Evolutionary conservation across 768 basidiomycete genomes (phyloP).

Genomic region (Tricholoma sp.): DNA sequence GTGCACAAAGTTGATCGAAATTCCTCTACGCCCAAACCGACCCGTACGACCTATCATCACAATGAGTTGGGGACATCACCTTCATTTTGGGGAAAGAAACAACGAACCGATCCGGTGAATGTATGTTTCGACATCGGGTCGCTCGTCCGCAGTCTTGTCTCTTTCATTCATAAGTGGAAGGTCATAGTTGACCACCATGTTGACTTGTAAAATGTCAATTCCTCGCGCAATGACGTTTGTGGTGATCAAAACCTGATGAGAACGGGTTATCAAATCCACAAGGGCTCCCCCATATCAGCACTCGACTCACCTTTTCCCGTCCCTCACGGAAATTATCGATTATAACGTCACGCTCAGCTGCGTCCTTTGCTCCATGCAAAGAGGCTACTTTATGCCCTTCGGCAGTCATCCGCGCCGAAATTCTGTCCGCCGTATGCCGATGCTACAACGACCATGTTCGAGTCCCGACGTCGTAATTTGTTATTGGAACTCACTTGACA

Average conservation of each 20-base stretch:
- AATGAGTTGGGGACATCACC: background rate
- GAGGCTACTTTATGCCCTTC: slow-evolving; percentile 98
- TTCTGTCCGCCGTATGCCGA: slow-evolving; percentile 88
- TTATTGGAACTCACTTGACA: slow-evolving; percentile 60
- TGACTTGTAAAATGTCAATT: slow-evolving; percentile 98
- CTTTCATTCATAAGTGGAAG: slow-evolving; percentile 82
- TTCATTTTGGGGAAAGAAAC: background rate
- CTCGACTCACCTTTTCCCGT: slow-evolving; percentile 70
- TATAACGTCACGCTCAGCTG: slow-evolving; percentile 80
- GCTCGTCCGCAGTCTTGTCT: slow-evolving; percentile 42
- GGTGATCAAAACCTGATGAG: slow-evolving; percentile 69
- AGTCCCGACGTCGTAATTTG: background rate
- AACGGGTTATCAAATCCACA: background rate
- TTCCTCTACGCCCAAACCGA: slow-evolving; percentile 94
- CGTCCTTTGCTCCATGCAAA: slow-evolving; percentile 91
- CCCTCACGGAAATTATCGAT: slow-evolving; percentile 97
- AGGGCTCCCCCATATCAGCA: background rate
- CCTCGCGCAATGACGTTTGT: slow-evolving; percentile 98
- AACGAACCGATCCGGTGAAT: slow-evolving; percentile 90
- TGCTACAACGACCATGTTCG: slow-evolving; percentile 41
- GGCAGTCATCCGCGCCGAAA: slow-evolving; percentile 82
- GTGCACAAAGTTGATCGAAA: slow-evolving; percentile 97
- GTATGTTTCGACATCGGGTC: slow-evolving; percentile 93
- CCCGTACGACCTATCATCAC: slow-evolving; percentile 79
- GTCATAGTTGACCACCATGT: slow-evolving; percentile 99